These are phyloP conservation scores for Saccharomycopsis selenospora DNA, from an alignment of 805 yeast species.

Conservation along the genomic window DNA sequence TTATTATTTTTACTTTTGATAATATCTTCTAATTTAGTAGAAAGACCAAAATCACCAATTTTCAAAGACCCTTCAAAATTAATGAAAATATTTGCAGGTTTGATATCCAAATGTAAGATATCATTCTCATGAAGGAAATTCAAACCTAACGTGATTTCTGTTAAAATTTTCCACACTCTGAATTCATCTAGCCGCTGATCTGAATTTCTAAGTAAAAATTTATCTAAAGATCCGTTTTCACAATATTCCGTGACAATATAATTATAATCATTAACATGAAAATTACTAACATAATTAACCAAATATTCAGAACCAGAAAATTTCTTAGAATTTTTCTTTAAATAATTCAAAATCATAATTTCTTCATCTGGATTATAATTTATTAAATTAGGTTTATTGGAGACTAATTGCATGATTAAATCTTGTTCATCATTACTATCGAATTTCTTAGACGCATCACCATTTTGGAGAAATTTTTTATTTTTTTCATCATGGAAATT, in stretches of 20 bases:
- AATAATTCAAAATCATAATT: not conserved
- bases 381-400: not conserved
- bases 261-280: conserved; percentile 71
- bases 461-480: not conserved
- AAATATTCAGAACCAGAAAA: conserved; percentile 18
- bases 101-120: conserved; percentile 81
- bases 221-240: conserved; percentile 86
- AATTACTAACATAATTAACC: conserved; percentile 63
- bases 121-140: conserved; percentile 67
- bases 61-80: conserved; percentile 92
- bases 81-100: conserved; percentile 91
- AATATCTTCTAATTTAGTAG: conserved; percentile 46
- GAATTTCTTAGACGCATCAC: not conserved
- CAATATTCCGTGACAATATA: conserved; percentile 94
- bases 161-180: conserved; percentile 93
- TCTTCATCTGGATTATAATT: not conserved
- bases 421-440: not conserved
- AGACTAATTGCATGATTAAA: not conserved
- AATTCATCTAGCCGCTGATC: conserved; percentile 84
- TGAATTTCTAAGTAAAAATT: conserved; percentile 71
- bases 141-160: conserved; percentile 75
- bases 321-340: conserved; percentile 7
- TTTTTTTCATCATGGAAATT: not conserved
- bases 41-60: conserved; percentile 96
- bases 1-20: not conserved